phyloP scores from a whole-genome alignment of 257 asterid genomes.

The Plantago major region DNA sequence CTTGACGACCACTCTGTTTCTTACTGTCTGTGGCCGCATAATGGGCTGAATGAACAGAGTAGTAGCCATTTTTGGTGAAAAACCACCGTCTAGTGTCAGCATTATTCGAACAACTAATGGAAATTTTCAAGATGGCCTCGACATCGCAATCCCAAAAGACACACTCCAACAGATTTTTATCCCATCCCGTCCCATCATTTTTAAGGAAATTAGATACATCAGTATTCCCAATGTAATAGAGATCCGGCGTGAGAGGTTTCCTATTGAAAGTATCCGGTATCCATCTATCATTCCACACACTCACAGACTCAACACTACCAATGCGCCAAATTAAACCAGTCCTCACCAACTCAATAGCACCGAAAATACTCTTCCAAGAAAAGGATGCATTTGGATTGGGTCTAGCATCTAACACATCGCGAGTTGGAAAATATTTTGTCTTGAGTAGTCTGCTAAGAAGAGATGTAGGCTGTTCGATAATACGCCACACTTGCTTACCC shows the following conservation, averaged over 20 bases:
- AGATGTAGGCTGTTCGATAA: not conserved
- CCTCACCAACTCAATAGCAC: not conserved
- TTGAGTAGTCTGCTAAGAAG: not conserved
- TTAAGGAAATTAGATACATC: not conserved
- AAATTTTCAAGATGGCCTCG: not conserved
- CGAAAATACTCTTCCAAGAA: not conserved
- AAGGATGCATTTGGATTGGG: not conserved
- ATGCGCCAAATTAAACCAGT: not conserved
- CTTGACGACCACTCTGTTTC: too few species aligned
- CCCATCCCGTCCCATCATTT: not conserved
- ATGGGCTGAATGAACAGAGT: not conserved
- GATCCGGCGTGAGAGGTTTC: not conserved
- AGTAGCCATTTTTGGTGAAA: not conserved
- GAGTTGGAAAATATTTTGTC: not conserved
- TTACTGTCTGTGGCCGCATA: not conserved
- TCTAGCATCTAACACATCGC: not conserved
- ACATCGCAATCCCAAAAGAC: not conserved
- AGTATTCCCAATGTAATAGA: not conserved
- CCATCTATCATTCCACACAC: not conserved
- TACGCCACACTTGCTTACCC: not conserved
- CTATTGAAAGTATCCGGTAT: not conserved
- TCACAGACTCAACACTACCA: not conserved
- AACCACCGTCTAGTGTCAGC: not conserved
- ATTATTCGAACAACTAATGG: not conserved
- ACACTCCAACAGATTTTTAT: not conserved